Evolutionary conservation across 208 protist genomes (phyloP).

Genomic region (Blechomonas ayalai): DNA sequence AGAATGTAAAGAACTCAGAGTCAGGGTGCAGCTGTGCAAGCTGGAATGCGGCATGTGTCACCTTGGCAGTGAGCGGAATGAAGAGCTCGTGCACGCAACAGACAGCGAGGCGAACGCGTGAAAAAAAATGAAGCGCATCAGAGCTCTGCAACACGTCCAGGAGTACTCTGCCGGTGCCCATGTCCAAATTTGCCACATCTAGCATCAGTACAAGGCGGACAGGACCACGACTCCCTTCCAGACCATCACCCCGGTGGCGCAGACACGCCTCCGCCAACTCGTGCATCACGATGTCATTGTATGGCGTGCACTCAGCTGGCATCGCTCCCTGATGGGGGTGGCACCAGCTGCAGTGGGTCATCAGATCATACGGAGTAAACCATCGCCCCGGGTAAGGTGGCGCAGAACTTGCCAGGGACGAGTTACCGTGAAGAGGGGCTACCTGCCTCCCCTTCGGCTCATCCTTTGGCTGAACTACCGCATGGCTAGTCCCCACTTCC

Average conservation of each 20-base stretch:
- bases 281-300: slow-evolving; percentile 38
- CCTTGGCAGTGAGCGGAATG: slow-evolving; percentile 47
- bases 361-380: slow-evolving; percentile 37
- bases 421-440: slow-evolving; percentile 8
- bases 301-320: slow-evolving; percentile 27
- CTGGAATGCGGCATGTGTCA: slow-evolving; percentile 53
- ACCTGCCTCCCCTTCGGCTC: neutral
- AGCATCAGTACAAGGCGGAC: slow-evolving; percentile 44
- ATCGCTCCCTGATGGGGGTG: slow-evolving; percentile 42
- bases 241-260: neutral
- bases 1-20: slow-evolving; percentile 67
- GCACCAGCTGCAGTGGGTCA: slow-evolving; percentile 49
- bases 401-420: too few relatives aligned
- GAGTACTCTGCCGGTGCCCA: slow-evolving; percentile 18
- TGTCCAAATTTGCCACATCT: slow-evolving; percentile 73
- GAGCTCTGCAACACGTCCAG: slow-evolving; percentile 29
- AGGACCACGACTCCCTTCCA: neutral
- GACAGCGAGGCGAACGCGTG: slow-evolving; percentile 31
- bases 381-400: slow-evolving; percentile 2
- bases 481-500: neutral
- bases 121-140: slow-evolving; percentile 27
- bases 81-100: slow-evolving; percentile 71
- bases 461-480: neutral
- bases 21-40: slow-evolving; percentile 41
- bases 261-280: slow-evolving; percentile 11